phyloP scores from a whole-genome alignment of 2,329 filamentous ascomycete species.

The Diaporthe sp. region DNA sequence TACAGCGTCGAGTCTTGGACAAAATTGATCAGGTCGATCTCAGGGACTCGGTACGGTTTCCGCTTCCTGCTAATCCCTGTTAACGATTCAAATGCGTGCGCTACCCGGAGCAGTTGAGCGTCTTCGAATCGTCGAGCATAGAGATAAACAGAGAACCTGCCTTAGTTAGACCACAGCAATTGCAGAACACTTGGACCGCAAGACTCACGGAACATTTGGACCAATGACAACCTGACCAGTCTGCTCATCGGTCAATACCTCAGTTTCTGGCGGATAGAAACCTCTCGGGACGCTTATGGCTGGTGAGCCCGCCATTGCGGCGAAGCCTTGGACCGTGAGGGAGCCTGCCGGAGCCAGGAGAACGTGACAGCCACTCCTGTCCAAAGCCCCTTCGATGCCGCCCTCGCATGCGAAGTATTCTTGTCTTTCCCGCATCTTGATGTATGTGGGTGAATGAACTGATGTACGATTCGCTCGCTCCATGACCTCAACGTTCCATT shows the following conservation, averaged over 20 bases:
- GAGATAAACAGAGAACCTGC: neutral
- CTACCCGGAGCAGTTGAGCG: neutral
- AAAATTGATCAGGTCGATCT: neutral
- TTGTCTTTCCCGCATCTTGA: neutral
- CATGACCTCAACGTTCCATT: neutral
- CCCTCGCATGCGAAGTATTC: neutral
- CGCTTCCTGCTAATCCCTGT: neutral
- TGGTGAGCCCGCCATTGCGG: constrained; percentile 3
- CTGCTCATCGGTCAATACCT: neutral
- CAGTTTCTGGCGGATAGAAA: neutral
- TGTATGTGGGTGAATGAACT: neutral
- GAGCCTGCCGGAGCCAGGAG: neutral
- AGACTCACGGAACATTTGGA: neutral
- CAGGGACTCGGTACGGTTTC: neutral
- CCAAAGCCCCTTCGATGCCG: neutral
- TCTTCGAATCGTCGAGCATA: neutral
- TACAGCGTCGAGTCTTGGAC: neutral
- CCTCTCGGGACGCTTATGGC: neutral
- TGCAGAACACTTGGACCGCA: neutral
- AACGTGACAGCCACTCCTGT: neutral
- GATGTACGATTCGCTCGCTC: neutral
- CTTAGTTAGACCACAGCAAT: neutral
- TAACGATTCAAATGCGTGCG: neutral
- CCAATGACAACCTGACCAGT: neutral
- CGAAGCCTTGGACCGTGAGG: neutral